Evolutionary conservation across 108 stramenopile species (phyloP).

Genomic region (Cyclotella kingstonii): DNA sequence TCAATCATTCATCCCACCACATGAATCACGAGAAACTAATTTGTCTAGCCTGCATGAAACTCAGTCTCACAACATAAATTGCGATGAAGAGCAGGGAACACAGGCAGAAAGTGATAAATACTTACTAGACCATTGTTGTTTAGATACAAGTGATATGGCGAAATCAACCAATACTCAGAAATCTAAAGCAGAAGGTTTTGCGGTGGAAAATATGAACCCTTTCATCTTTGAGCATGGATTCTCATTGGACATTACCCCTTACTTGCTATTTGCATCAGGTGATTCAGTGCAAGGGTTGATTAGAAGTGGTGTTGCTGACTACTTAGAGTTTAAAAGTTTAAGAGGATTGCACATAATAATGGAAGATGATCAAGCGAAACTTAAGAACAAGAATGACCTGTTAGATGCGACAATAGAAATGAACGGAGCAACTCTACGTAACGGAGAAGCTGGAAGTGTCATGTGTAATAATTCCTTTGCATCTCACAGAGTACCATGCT

Average conservation of each 20-base stretch:
- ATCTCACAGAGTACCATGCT: conserved; percentile 77
- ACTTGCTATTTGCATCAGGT: conserved; percentile 63
- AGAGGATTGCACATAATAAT: conserved; percentile 62
- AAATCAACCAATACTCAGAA: neutral
- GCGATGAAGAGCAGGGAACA: too few species aligned
- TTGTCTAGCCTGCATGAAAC: too few species aligned
- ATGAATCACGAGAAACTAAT: too few species aligned
- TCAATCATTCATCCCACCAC: conserved; percentile 18
- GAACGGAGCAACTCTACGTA: neutral
- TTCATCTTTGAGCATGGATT: conserved; percentile 30
- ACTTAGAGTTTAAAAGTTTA: conserved; percentile 84
- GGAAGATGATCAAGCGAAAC: conserved; percentile 18
- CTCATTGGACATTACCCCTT: conserved; percentile 67
- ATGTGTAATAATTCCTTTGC: conserved; percentile 5
- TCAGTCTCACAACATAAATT: too few species aligned
- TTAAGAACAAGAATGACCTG: neutral
- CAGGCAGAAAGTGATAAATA: too few species aligned
- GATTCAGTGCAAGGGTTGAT: conserved; percentile 76
- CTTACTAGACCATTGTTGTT: too few species aligned
- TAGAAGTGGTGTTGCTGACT: conserved; percentile 78
- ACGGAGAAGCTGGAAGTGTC: neutral
- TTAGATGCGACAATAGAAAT: neutral
- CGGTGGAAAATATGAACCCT: conserved; percentile 12
- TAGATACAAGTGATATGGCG: too few species aligned
- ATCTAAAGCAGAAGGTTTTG: neutral